phyloP scores from a whole-genome alignment of 2,329 filamentous ascomycete genomes.

The Aspergillus fijiensis region DNA sequence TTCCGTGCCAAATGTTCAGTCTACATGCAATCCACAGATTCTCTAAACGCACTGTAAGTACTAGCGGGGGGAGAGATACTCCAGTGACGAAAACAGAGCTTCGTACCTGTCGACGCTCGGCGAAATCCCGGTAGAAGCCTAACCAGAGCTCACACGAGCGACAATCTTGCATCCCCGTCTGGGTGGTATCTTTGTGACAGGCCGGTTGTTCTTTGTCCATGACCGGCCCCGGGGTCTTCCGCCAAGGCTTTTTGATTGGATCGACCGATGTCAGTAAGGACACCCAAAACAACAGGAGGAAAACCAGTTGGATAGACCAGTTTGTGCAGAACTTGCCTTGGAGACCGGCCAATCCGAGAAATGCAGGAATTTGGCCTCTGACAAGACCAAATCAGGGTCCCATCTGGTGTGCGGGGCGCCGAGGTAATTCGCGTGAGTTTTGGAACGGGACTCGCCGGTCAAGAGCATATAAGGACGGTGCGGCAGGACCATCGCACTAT shows the following conservation, averaged over 20 bases:
- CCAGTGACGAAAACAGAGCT: too few species aligned
- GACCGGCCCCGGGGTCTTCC: neutral
- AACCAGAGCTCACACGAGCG: neutral
- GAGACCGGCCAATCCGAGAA: slow-evolving; percentile 65
- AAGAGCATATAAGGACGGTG: slow-evolving; percentile 6
- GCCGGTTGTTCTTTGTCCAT: neutral
- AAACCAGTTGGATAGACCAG: too few species aligned
- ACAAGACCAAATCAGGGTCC: slow-evolving; percentile 53
- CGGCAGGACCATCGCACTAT: slow-evolving; percentile 4
- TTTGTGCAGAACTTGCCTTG: neutral
- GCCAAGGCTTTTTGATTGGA: neutral
- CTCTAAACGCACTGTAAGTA: too few species aligned
- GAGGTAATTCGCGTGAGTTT: slow-evolving; percentile 49
- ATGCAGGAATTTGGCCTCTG: slow-evolving; percentile 62
- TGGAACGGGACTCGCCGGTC: slow-evolving; percentile 13
- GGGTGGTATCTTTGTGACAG: neutral
- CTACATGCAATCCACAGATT: too few species aligned
- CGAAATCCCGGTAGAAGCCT: neutral
- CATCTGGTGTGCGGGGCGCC: slow-evolving; percentile 48
- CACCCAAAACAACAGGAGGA: too few species aligned
- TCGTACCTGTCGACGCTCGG: neutral
- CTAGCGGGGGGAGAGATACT: too few species aligned
- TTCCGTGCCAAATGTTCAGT: too few species aligned
- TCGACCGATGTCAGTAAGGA: too few species aligned
- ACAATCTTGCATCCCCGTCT: neutral